phyloP scores from a whole-genome alignment of 2,329 filamentous ascomycete genomes.

The Teratosphaeria nubilosa region DNA sequence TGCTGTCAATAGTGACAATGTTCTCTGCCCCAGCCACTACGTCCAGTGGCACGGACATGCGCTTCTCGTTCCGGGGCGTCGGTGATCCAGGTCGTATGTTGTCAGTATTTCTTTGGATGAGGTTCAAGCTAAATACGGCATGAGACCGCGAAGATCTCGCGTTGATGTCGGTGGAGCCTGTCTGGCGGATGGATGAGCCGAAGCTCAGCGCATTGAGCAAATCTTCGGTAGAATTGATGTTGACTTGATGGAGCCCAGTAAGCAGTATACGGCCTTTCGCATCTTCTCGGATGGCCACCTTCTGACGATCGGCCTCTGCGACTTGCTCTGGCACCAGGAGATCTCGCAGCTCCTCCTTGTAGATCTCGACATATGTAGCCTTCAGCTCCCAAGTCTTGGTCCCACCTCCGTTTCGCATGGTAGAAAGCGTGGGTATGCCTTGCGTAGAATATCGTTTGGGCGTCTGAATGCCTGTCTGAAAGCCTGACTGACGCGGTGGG shows the following conservation, averaged over 20 bases:
- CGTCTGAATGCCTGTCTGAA: constrained; percentile 60
- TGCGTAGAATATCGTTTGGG: constrained; percentile 67
- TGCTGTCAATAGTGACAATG: constrained; percentile 86
- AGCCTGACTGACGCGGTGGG: constrained; percentile 54
- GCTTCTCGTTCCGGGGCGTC: constrained; percentile 60
- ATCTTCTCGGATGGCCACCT: constrained; percentile 90
- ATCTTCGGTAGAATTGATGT: constrained; percentile 86
- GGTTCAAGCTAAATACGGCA: constrained; percentile 90
- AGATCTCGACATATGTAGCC: constrained; percentile 71
- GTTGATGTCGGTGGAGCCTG: constrained; percentile 93
- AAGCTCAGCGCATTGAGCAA: constrained; percentile 81
- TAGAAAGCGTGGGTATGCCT: constrained; percentile 37
- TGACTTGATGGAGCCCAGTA: constrained; percentile 77
- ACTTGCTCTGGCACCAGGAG: constrained; percentile 69
- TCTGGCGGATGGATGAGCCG: constrained; percentile 89
- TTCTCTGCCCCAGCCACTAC: constrained; percentile 56
- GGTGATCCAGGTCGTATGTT: constrained; percentile 19
- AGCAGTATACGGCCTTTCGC: constrained; percentile 88
- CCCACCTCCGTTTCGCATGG: constrained; percentile 26
- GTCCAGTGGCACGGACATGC: constrained; percentile 77
- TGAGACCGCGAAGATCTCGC: constrained; percentile 96
- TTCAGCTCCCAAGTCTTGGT: constrained; percentile 85
- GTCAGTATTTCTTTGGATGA: constrained; percentile 71
- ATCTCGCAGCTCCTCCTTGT: constrained; percentile 92
- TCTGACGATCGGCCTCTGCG: constrained; percentile 57